Evolutionary conservation across 2,329 filamentous ascomycete species (phyloP).

Genomic region (Claviceps humidiphila): DNA sequence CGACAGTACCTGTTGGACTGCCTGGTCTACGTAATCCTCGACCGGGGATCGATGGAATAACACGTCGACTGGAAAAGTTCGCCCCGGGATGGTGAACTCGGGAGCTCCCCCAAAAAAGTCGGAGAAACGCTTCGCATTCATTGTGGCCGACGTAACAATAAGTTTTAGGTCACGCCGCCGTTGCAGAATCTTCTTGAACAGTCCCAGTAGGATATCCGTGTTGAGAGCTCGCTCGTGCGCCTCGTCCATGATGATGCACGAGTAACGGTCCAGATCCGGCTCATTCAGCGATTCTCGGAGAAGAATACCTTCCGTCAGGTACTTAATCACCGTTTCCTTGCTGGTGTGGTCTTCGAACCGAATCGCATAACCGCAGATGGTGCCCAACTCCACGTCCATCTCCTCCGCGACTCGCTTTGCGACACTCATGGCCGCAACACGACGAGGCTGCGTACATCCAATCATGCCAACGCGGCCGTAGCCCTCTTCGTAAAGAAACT

Average conservation of each 20-base stretch:
- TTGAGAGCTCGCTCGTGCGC: constrained; percentile 94
- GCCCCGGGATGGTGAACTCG: constrained; percentile 89
- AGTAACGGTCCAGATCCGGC: constrained; percentile 86
- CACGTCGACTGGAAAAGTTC: constrained; percentile 93
- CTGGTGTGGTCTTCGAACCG: constrained; percentile 97
- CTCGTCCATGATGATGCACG: constrained; percentile 99
- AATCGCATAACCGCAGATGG: constrained; percentile 87
- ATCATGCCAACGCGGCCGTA: constrained; percentile 83
- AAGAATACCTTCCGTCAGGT: constrained; percentile 96
- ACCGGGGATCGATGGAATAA: constrained; percentile 91
- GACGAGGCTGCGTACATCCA: constrained; percentile 87
- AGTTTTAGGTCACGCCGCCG: constrained; percentile 83
- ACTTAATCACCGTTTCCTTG: constrained; percentile 91
- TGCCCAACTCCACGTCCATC: constrained; percentile 87
- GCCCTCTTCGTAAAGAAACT: constrained; percentile 91
- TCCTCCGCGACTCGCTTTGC: constrained; percentile 96
- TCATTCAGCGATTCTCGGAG: constrained; percentile 88
- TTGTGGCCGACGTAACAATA: constrained; percentile 95
- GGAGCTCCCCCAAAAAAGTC: constrained; percentile 93
- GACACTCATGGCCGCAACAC: constrained; percentile 97
- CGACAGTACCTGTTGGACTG: constrained; percentile 87
- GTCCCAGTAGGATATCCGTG: constrained; percentile 91
- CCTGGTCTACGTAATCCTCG: constrained; percentile 94
- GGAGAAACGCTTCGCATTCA: constrained; percentile 94
- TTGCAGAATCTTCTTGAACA: constrained; percentile 94